Base-by-base conservation (phyloP, 2,329 filamentous ascomycete genomes). In the Cryphonectria parasitica region DNA sequence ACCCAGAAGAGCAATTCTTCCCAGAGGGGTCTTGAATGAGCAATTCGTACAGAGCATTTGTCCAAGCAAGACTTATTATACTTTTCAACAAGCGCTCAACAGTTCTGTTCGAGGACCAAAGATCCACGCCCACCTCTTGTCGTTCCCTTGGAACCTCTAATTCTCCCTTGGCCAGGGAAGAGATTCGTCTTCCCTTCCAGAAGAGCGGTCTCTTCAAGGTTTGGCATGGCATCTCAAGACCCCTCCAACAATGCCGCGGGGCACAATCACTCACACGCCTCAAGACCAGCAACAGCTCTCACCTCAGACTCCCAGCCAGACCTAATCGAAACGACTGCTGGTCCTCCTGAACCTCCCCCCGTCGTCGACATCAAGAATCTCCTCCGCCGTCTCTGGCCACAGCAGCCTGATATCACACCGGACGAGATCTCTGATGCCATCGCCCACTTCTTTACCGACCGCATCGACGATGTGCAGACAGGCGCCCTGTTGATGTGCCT, bases 341-440 rank as follows among this genome's bases (percentile, higher is more conserved):
- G 65, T 15, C 64, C 68, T 15, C 19, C 43, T 31, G 43, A 66
- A 43, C 62, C 71, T 10, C 76, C 75, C 31, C 75, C 73, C 41
- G 49, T 77, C 22, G 76, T 88, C 76, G 85, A 89, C 75, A 92
- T 95, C 80, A 92, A 92, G 74, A 89, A 90, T 54, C 84, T 95
- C 43, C 87, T 95, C 71, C 89, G 89, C 77, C 88, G 91, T 71
- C 85, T 95, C 60, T 94, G 91, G 91, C 66, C 66, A 34, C 77
- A 84, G 78, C 85, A 71, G 76, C 56, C 80, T 34, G 79, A 81
- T 22, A 91, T 95, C 69, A 89, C 90, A 22, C 90, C 95, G 17
- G 85, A 89, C 66, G 94, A 98, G 79, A 96, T 99, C 79, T 94
- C 95, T 71, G 87, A 91, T n/a, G 95, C 95, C 68, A 91, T 98